Evolutionary conservation across 2,329 filamentous ascomycete genomes (phyloP), one percentile per base, ranked within the genome.

Genomic region (Aspergillus melleus): DNA sequence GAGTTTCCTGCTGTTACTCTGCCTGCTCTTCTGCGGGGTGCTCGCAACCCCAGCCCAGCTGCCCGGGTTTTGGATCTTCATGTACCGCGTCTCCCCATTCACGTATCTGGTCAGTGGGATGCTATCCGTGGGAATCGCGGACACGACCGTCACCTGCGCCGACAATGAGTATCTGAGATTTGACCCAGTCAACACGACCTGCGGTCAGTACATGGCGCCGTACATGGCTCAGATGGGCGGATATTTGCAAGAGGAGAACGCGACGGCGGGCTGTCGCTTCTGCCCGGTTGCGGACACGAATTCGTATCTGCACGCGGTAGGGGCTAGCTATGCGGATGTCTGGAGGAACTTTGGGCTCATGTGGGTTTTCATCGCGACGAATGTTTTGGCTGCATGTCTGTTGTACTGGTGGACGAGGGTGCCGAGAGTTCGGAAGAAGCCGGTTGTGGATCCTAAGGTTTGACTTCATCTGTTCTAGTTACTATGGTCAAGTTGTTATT

Each of bases 31-130:
- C 19, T 54, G 52, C 16, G 52, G 52, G 39, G 39, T 54, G 10
- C 52, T 54, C 19, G 52, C 52, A 4, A 54, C 52, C 10, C 39
- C 39, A n/a, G 52, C 42, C 14, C 32, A 36, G 3, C 81, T 93
- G 49, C 89, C 89, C 0, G 77, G 83, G 11, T 91, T 92, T 81
- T 93, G 90, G 89, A 86, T 87, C 67, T 91, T 91, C 79, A 90
- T 92, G 87, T 92, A 92, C 75, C 86, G 88, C 52, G 77, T 92
- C 49, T 91, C 88, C 1, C 91, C 91, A 0, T 91, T 54, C 16
- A 54, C 52, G 16, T 54, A 54, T 24, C 39, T 54, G 22, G 85
- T 54, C 12, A 44, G 32, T 10, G 52, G 32, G 52, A 54, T 54
- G 52, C 24, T 54, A 11, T 54, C 52, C 9, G 42, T 42, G 3